phyloP scores from a whole-genome alignment of 805 yeast genomes.

The Zygoascus biomembranicola region DNA sequence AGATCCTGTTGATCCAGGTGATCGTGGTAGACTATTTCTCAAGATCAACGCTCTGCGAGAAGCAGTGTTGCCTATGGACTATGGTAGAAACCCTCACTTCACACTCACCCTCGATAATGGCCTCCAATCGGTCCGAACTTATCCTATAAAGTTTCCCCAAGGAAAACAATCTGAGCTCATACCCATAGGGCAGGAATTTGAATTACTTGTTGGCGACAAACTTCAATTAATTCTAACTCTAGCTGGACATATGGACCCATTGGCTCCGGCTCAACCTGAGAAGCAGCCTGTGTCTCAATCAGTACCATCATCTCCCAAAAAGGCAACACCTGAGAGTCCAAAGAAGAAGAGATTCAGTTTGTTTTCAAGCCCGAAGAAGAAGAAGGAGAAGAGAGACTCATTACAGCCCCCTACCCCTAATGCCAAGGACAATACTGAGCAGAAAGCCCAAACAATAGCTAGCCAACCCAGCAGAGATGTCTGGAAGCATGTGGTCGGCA shows the following conservation, averaged over 20 bases:
- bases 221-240: conserved; percentile 65
- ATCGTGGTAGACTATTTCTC: conserved; percentile 22
- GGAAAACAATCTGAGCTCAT: conserved; percentile 17
- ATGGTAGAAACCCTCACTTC: conserved; percentile 38
- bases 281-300: neutral
- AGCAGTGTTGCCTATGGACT: conserved; percentile 34
- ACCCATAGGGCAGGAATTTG: conserved; percentile 66
- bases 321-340: neutral
- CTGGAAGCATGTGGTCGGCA: conserved; percentile 14
- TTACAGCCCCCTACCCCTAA: neutral
- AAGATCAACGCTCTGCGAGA: conserved; percentile 20
- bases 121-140: conserved; percentile 63
- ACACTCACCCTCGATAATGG: conserved; percentile 62
- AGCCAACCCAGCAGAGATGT: conserved; percentile 5
- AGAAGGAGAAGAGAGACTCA: conserved; percentile 1
- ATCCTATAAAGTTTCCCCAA: conserved; percentile 28
- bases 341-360: conserved; percentile 16
- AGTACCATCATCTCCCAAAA: conserved; percentile 1
- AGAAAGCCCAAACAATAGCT: conserved; percentile 3
- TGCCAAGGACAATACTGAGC: neutral
- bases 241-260: conserved; percentile 36
- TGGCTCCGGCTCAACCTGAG: conserved; percentile 1
- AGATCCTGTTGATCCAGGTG: conserved; percentile 15
- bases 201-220: conserved; percentile 52
- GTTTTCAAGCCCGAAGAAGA: conserved; percentile 13